Evolutionary conservation across 768 basidiomycete genomes (phyloP).

Genomic region (Punctularia strigosozonata): DNA sequence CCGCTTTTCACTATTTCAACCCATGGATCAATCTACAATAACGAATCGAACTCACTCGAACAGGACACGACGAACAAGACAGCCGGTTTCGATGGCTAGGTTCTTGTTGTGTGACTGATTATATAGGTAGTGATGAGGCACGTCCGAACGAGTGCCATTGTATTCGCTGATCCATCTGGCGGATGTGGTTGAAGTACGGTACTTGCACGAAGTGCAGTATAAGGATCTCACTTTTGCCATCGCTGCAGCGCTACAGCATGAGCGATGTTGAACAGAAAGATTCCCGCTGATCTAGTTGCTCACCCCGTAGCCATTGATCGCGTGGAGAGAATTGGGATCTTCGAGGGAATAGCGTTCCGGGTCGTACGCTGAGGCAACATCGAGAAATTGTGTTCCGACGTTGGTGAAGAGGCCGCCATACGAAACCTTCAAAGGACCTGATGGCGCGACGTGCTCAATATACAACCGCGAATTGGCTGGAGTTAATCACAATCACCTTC

Average conservation of each 20-base stretch:
- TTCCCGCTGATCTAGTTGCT: no score
- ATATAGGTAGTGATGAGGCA: slow-evolving; percentile 31
- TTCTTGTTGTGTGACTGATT: slow-evolving; percentile 18
- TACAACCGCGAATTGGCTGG: no score
- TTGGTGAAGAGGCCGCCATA: slow-evolving; percentile 26
- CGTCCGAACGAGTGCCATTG: slow-evolving; percentile 46
- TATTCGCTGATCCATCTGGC: slow-evolving; percentile 44
- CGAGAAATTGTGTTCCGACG: slow-evolving; percentile 34
- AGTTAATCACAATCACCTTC: no score
- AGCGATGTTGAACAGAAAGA: no score
- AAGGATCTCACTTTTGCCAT: no score
- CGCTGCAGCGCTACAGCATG: no score
- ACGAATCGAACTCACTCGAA: slow-evolving; percentile 29
- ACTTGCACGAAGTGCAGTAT: background rate
- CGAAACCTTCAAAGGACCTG: slow-evolving; percentile 24
- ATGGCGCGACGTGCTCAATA: no score
- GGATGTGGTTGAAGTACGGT: background rate
- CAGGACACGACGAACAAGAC: slow-evolving; percentile 21
- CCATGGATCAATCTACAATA: no score
- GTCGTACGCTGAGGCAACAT: slow-evolving; percentile 34
- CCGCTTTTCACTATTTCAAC: slow-evolving; percentile 12
- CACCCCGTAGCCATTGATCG: slow-evolving; percentile 37
- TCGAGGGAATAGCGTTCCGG: slow-evolving; percentile 27
- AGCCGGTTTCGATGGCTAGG: slow-evolving; percentile 19
- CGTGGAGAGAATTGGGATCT: slow-evolving; percentile 36